These are phyloP conservation scores for Cordyceps militaris DNA, from an alignment of 2,329 filamentous ascomycete genomes.

Conservation along the genomic window DNA sequence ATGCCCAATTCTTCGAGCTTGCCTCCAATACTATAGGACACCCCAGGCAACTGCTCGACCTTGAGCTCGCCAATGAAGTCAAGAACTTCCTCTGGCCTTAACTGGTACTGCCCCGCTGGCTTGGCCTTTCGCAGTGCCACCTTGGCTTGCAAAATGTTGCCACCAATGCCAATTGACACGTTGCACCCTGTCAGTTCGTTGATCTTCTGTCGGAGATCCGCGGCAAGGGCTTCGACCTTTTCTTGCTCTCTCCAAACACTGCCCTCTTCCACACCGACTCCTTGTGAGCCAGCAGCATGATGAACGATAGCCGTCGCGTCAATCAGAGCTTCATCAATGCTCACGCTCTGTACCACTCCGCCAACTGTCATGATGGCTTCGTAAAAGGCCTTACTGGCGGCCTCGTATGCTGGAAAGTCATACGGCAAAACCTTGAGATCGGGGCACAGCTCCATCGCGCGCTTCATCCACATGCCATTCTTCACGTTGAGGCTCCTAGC, in stretches of 20 bases:
- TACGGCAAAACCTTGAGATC: constrained; percentile 88
- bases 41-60: constrained; percentile 78
- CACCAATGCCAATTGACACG: constrained; percentile 88
- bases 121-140: constrained; percentile 87
- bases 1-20: constrained; percentile 85
- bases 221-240: constrained; percentile 63
- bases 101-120: constrained; percentile 84
- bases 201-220: constrained; percentile 59
- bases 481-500: constrained; percentile 81
- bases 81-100: constrained; percentile 73
- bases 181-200: constrained; percentile 72
- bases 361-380: constrained; percentile 71
- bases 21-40: constrained; percentile 81
- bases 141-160: constrained; percentile 85
- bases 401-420: constrained; percentile 91
- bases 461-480: constrained; percentile 99
- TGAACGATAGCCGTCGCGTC: constrained; percentile 71
- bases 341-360: constrained; percentile 88
- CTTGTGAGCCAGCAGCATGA: constrained; percentile 57
- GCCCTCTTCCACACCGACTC: constrained; percentile 55
- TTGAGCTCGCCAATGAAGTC: constrained; percentile 70
- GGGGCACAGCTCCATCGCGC: constrained; percentile 73
- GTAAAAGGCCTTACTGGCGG: constrained; percentile 83
- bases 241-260: constrained; percentile 72
- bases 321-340: constrained; percentile 88